Evolutionary conservation across 2,329 filamentous ascomycete genomes (phyloP).

Genomic region (Ciborinia camelliae): DNA sequence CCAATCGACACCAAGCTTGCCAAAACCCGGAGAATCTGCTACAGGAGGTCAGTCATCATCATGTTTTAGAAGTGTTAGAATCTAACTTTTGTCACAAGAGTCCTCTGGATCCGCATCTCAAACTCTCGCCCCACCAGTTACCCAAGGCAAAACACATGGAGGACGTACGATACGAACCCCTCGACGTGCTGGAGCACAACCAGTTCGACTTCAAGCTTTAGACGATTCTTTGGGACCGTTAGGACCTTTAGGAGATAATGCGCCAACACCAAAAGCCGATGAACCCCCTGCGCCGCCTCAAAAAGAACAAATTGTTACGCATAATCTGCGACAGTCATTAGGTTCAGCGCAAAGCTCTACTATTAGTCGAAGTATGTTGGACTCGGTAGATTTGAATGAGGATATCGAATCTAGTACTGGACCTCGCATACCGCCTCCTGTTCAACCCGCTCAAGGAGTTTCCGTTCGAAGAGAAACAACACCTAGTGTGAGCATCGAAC

Average conservation of each 20-base stretch:
- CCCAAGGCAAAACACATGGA: conserved; percentile 27
- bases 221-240: conserved; percentile 73
- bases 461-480: conserved; percentile 51
- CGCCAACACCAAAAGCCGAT: conserved; percentile 40
- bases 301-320: conserved; percentile 62
- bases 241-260: conserved; percentile 59
- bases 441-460: conserved; percentile 55
- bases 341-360: conserved; percentile 46
- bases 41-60: conserved; percentile 19
- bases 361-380: conserved; percentile 50
- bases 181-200: conserved; percentile 67
- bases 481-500: conserved; percentile 86
- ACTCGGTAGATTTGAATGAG: conserved; percentile 71
- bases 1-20: conserved; percentile 32
- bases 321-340: conserved; percentile 47
- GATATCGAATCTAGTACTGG: conserved; percentile 49
- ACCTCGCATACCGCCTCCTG: conserved; percentile 64
- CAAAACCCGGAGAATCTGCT: conserved; percentile 32
- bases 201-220: conserved; percentile 74
- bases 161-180: conserved; percentile 36
- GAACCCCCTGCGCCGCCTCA: conserved; percentile 66
- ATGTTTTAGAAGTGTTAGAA: neutral
- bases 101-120: conserved; percentile 22
- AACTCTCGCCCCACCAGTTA: conserved; percentile 20
- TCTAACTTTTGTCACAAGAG: conserved; percentile 24